These are phyloP conservation scores for Apiotrichum akiyoshidainum DNA, from an alignment of 1,284 basidiomycete species.

Conservation along the genomic window DNA sequence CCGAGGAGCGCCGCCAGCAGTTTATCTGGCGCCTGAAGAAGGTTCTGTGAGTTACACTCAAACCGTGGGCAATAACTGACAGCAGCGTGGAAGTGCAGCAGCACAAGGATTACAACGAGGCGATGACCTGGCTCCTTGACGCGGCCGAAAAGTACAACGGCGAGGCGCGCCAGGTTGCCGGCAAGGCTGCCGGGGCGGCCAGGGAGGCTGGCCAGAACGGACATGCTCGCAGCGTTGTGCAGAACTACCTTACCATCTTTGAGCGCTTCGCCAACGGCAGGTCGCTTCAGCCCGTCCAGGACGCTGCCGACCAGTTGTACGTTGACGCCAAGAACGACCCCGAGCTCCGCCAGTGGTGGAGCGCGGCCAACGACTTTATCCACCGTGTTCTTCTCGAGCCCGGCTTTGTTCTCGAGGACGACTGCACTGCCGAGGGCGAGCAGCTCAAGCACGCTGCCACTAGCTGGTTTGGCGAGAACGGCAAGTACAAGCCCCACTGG, in stretches of 20 bases:
- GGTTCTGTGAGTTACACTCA: slow-evolving; percentile 59
- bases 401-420: slow-evolving; percentile 80
- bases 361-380: slow-evolving; percentile 61
- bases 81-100: slow-evolving; percentile 71
- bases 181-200: slow-evolving; percentile 53
- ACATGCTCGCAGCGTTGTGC: slow-evolving; percentile 13
- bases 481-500: slow-evolving; percentile 74
- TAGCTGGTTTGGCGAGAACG: slow-evolving; percentile 65
- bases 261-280: slow-evolving; percentile 84
- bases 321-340: slow-evolving; percentile 72
- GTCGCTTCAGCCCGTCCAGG: slow-evolving; percentile 64
- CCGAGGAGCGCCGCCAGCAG: slow-evolving; percentile 71
- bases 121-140: slow-evolving; percentile 70
- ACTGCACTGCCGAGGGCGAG: slow-evolving; percentile 62
- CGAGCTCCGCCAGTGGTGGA: slow-evolving; percentile 75
- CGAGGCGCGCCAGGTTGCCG: slow-evolving; percentile 57
- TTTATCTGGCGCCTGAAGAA: slow-evolving; percentile 53
- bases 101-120: slow-evolving; percentile 83
- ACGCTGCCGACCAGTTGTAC: slow-evolving; percentile 70
- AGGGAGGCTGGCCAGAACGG: slow-evolving; percentile 56
- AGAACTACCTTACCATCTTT: slow-evolving; percentile 72
- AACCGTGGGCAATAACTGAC: no score
- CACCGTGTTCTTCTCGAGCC: slow-evolving; percentile 76
- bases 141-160: slow-evolving; percentile 71
- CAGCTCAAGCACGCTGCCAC: slow-evolving; percentile 68